Conservation (phyloP, 2,329 filamentous ascomycete genomes). For the Penicillium sp. region DNA sequence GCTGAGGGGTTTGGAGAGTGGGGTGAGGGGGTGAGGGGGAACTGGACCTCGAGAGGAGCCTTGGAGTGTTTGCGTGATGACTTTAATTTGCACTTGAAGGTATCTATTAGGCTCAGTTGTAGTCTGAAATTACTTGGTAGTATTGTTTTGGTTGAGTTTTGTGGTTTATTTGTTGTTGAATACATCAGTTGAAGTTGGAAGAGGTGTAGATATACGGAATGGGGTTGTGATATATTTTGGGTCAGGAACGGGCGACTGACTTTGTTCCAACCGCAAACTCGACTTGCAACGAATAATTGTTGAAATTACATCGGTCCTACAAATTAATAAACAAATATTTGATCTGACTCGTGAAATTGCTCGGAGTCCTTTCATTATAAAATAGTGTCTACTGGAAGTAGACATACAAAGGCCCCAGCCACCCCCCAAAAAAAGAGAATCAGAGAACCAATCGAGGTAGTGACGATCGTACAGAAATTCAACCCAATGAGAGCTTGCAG, state of each 20-base stretch:
- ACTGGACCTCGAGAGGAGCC: neutral
- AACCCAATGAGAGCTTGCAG: neutral
- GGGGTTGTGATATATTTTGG: neutral
- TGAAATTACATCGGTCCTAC: neutral
- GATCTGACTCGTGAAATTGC: neutral
- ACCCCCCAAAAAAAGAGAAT: neutral
- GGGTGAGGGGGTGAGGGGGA: neutral
- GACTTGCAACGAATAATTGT: neutral
- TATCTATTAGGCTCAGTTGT: neutral
- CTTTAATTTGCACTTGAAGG: neutral
- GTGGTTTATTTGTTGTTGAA: too few relatives aligned
- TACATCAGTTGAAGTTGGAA: neutral
- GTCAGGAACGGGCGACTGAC: neutral
- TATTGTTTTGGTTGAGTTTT: neutral
- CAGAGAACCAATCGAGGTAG: neutral
- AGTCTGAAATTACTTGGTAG: neutral
- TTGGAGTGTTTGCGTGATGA: neutral
- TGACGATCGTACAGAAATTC: neutral
- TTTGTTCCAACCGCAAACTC: neutral
- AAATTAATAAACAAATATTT: neutral
- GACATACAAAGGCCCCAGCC: neutral
- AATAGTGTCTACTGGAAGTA: neutral
- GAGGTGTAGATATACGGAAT: neutral
- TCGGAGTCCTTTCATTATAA: neutral
- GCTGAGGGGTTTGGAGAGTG: neutral